These are phyloP conservation scores for Malus sylvestris DNA, from an alignment of 306 rosid species.

Conservation along the genomic window DNA sequence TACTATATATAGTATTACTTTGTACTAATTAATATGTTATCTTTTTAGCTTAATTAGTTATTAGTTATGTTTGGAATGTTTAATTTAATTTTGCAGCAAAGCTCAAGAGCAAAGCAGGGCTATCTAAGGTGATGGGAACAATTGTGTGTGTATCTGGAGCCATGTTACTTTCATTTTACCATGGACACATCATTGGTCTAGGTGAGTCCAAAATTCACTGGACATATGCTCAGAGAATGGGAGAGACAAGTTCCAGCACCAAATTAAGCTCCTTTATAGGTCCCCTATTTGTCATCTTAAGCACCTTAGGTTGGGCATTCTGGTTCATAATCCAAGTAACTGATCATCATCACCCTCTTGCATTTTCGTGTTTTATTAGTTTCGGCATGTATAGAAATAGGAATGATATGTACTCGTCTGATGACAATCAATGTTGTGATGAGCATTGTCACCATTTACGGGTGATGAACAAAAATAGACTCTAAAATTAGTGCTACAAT, in stretches of 20 bases:
- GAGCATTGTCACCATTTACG: too few species aligned
- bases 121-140: conserved; percentile 61
- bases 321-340: conserved; percentile 64
- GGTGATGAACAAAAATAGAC: too few species aligned
- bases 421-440: too few species aligned
- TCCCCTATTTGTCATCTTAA: conserved; percentile 29
- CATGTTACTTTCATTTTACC: conserved; percentile 63
- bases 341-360: background rate
- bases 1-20: background rate
- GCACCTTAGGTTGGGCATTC: conserved; percentile 50
- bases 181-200: conserved; percentile 45
- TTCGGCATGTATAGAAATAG: background rate
- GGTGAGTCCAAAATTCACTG: conserved; percentile 63
- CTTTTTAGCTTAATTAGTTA: background rate
- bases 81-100: conserved; percentile 19
- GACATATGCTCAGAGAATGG: conserved; percentile 41
- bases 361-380: background rate
- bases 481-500: background rate
- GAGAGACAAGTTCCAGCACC: conserved; percentile 9
- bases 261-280: conserved; percentile 27
- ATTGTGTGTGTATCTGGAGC: conserved; percentile 71
- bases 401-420: too few species aligned
- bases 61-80: background rate
- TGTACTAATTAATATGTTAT: background rate
- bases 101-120: conserved; percentile 36